Base-by-base conservation (phyloP, 305 asterid species). In the Galium porrigens region DNA sequence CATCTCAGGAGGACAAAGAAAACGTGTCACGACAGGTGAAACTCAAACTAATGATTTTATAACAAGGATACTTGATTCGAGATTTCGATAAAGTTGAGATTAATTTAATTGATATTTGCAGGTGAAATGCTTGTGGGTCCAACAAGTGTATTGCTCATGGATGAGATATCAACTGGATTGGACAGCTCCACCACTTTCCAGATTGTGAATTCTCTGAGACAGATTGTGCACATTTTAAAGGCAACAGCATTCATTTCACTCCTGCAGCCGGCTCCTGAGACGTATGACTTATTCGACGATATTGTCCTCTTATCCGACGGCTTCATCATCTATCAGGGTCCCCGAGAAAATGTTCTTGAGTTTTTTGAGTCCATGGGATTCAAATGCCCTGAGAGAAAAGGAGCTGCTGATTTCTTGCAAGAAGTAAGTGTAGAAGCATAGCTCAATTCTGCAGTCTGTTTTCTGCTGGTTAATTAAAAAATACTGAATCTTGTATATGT, bases 41-140 rank as follows among this genome's bases (percentile, higher is more conserved):
- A 64, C 20, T 9, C 18, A 20, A 49, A 56, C 10, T 33, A 66
- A 17, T 46, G 18, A 22, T n/a, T 20, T 29, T 7, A 49, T 11
- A 14, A 36, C 3, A 22, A 18, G 12, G 12, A 22, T 37, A 25
- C 18, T 29, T 2, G 0, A 2, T 14, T 59, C 6, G 20, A 60
- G 39, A 15, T 17, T 15, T 49, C 12, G 29, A 18, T 5, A 36
- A 10, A 51, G 54, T 7, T 55, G 25, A 56, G 53, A 57, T 33
- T 61, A 12, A 61, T 58, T 22, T 22, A 3, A 32, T 49, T 14
- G 0, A 46, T 61, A 42, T 65, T 48, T 72, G 48, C 79, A 82
- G 95, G 95, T 61, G 97, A 87, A 72, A 84, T 90, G 94, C 77
- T 90, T 27, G 96, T 90, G 59, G 97, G 97, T 49, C 95, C 97